A percentile compares a stretch with the other conserved stretches of the same genome.
These are phyloP conservation scores for Sporothrix protearum DNA, from an alignment of 2,329 filamentous ascomycete genomes.

Conservation along the genomic window DNA sequence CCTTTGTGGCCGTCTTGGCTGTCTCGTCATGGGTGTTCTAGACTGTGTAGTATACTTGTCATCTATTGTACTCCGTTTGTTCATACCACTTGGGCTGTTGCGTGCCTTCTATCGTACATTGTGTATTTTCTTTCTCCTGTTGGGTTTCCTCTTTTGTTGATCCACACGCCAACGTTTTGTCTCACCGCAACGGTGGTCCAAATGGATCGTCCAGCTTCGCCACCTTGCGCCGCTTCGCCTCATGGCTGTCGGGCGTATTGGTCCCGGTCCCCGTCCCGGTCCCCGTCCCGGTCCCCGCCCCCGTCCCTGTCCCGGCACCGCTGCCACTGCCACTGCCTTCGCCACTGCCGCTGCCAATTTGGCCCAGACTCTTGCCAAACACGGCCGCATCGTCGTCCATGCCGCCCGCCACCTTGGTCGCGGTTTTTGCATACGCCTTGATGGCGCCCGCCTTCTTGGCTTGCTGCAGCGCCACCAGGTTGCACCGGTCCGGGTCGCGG, in stretches of 20 bases:
- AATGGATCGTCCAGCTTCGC: slow-evolving; percentile 45
- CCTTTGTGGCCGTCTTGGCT: not conserved
- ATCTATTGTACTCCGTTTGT: not conserved
- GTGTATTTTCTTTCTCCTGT: not conserved
- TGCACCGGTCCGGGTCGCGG: slow-evolving; percentile 68
- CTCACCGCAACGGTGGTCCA: slow-evolving; percentile 40
- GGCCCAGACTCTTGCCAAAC: slow-evolving; percentile 22
- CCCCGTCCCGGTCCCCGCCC: no score
- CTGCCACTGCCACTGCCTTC: no score
- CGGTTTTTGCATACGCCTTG: slow-evolving; percentile 34
- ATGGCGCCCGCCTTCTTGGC: slow-evolving; percentile 55
- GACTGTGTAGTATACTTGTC: not conserved
- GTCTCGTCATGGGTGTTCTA: not conserved
- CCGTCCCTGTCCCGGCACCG: slow-evolving; percentile 32
- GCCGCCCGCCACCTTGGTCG: slow-evolving; percentile 43
- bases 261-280: slow-evolving; percentile 34
- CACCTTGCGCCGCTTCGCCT: slow-evolving; percentile 48
- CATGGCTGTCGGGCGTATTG: slow-evolving; percentile 26
- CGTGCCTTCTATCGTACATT: not conserved
- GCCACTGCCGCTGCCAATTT: no score
- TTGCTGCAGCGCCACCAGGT: slow-evolving; percentile 66
- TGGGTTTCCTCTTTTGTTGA: not conserved
- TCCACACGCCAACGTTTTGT: not conserved
- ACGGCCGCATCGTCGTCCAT: slow-evolving; percentile 24
- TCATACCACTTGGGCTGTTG: not conserved